Evolutionary conservation across 2,329 filamentous ascomycete species (phyloP), one percentile per base, ranked within the genome.

Genomic region (Epicoccum nigrum): DNA sequence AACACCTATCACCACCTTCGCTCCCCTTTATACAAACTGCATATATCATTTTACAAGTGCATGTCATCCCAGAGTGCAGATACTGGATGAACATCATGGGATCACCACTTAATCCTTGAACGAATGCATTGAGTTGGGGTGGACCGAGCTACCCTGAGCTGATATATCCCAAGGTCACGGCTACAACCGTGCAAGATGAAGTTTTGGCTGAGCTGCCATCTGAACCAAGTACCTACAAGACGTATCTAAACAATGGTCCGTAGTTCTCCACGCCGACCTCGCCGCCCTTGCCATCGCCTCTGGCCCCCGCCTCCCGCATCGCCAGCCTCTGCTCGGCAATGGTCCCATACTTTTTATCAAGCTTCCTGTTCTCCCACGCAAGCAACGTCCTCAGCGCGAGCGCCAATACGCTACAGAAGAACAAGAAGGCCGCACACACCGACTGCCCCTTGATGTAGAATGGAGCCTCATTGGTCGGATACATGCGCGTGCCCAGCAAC

Each of bases 381-480:
- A 74, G 53, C 45, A 74, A 28, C n/a, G 60, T 57, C 27, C 72
- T 58, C 47, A 74, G 35, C 2, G 56, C 33, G 3, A 72, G 38
- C 16, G 62, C 63, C 4, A 75, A 44, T 1, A 72, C 8, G 13
- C 67, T 68, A 28, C 68, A 70, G 42, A 74, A 64, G 39, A 74
- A 71, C 65, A 73, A 68, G 37, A 74, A 73, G 2, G 63, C 71
- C 7, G 71, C 71, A 41, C 71, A 74, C 7, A 74, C 65, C 0
- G 63, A 60, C 56, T 69, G 65, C 3, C 72, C 72, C 33, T 71
- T 72, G 16, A 67, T 56, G 34, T 72, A 74, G 19, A 57, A 63
- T 4, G 72, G 72, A 3, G 54, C 62, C 21, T 74, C 71, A 2
- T 43, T 51, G 3, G 45, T 49, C 1, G 72, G 72, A 48, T 71